Base-by-base conservation (phyloP, 2,329 filamentous ascomycete genomes). In the Fusarium miscanthi region DNA sequence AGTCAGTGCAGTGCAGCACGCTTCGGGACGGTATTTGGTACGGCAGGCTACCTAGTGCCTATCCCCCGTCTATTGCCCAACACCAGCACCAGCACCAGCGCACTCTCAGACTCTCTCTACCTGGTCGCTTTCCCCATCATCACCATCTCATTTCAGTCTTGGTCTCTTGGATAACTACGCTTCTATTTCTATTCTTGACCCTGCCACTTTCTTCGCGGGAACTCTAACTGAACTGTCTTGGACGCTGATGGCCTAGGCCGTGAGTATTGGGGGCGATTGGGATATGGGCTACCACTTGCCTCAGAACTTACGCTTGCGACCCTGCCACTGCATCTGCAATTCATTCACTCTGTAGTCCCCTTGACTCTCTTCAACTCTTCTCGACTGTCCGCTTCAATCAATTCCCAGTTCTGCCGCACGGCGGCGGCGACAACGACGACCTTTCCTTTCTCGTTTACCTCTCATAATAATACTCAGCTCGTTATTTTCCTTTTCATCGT, bases 181-280 rank as follows among this genome's bases (percentile, higher is more conserved):
- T 30, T 72, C 59, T 72, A 37, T 65, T 69, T 69, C 64, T 72
- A 72, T 72, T 63, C 66, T 59, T 52, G 51, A 69, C 37, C 63
- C 58, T 66, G 66, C 63, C 57, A 59, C 37, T 49, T 59, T 59
- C 33, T 64, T 40, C 53, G 42, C 63, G 59, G 65, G 57, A 68
- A 59, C 38, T 58, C 60, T 41, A 57, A 60, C 27, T 33, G 45
- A 56, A 63, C 46, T 56, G 33, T 73, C 40, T 64, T 45, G 52
- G 35, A 64, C 69, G 74, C 80, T 79, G 77, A 81, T 82, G 81
- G 81, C 79, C 75, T 80, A 78, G 74, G 73, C 75, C 73, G 75
- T 75, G 76, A 80, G 70, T 73, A 61, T 77, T 73, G 77, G 74
- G 59, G 79, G 80, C 81, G 81, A 82, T 82, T 82, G 81, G 80